Evolutionary conservation across 768 basidiomycete species (phyloP), one percentile per base, ranked within the genome.

Genomic region (Macrolepiota dolichaula): DNA sequence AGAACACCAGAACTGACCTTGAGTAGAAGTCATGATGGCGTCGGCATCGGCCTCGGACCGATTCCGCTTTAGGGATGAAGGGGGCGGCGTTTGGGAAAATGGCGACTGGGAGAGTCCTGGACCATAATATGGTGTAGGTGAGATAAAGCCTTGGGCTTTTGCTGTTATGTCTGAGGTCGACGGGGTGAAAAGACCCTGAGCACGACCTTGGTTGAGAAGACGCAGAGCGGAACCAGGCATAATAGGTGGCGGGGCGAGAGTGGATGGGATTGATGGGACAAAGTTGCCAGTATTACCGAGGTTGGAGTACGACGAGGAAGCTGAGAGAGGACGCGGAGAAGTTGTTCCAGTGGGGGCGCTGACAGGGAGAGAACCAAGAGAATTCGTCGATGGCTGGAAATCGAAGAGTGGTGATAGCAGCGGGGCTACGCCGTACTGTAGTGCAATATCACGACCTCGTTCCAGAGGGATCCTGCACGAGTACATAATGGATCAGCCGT

Each of bases 351-450:
- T 73, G 40, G 81, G 76, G 36, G 74, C 76, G 68, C 73, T 74
- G 57, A 83, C 77, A 57, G 91, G 88, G 52, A 94, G 80, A 42
- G 87, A 78, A n/a, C 83, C 76, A 57, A 94, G 77, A 19, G 89
- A 84, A 65, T 83, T 82, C 52, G 89, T 82, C 66, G 83, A 85
- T 1, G 94, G 95, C 17, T 89, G 87, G 70, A 94, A 96, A 74
- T 98, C 96, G 74, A 99, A 96, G 62, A 99, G 81, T 1, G 96
- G 94, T 1, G 87, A 81, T 60, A 99, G 83, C 55, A 97, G 81
- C 50, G 89, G 87, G 35, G 91, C 88, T 46, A 99, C 96, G 59
- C 94, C 94, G 74, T 92, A 98, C 68, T 94, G 94, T 15, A 85
- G 74, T 1, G 97, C 96, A 51, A 99, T 88, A 67, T 98, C 95